Percentiles rank a stretch among this genome's conserved stretches.
Conservation (phyloP, 345 rosid species). For the Populus tremula region DNA sequence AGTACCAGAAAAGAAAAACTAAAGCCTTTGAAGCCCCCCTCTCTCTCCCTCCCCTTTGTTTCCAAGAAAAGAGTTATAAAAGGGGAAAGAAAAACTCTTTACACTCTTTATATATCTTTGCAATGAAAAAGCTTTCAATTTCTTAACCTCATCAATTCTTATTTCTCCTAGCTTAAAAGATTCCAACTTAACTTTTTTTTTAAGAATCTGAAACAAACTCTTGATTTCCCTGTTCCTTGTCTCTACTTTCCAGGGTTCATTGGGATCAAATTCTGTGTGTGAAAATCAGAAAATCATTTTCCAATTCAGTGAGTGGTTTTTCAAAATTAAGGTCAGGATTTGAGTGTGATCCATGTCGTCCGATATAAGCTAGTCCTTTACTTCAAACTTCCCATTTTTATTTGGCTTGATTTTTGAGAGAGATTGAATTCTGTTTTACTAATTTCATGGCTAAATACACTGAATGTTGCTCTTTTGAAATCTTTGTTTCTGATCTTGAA, state of each 20-base stretch:
- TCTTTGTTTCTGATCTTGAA: constrained; percentile 12
- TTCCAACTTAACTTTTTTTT: constrained; percentile 8
- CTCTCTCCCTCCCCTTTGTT: not conserved
- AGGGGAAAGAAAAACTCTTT: not conserved
- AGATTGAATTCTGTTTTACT: not conserved
- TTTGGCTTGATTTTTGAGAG: not conserved
- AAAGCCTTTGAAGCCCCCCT: constrained; percentile 7
- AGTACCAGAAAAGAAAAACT: not conserved
- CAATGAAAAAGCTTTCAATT: not conserved
- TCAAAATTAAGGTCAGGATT: constrained; percentile 8
- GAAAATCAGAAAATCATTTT: not conserved
- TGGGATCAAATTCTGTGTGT: not conserved
- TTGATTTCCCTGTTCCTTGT: not conserved
- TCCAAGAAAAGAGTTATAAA: not conserved
- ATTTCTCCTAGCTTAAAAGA: constrained; percentile 10
- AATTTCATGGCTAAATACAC: constrained; percentile 21
- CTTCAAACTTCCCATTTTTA: not conserved
- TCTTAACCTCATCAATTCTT: not conserved
- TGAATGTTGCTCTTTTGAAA: constrained; percentile 1
- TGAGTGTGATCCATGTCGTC: constrained; percentile 66
- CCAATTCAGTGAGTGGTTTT: not conserved
- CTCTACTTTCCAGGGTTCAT: constrained; percentile 2
- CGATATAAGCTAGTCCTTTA: constrained; percentile 60
- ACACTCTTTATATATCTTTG: not conserved
- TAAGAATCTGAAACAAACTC: not conserved